Conservation (phyloP, 2,329 filamentous ascomycete species). For the Cladosporium sp. region DNA sequence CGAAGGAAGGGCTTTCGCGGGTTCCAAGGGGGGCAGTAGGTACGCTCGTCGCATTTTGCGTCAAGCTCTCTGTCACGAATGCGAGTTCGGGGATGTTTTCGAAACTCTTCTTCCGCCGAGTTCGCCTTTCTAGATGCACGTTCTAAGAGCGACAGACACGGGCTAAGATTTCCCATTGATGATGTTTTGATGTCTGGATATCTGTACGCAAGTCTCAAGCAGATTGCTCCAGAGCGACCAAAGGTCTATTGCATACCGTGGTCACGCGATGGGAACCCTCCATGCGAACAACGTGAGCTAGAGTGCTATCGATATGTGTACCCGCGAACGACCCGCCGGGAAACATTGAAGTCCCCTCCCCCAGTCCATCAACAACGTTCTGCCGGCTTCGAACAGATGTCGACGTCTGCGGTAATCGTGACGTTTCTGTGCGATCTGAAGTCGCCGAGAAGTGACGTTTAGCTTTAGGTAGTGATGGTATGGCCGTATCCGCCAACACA, state of each 20-base stretch:
- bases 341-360: no score
- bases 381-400: background rate
- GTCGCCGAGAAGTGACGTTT: background rate
- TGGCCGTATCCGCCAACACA: background rate
- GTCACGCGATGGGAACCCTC: background rate
- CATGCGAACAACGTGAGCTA: background rate
- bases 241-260: background rate
- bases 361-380: no score
- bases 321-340: no score
- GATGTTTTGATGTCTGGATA: background rate
- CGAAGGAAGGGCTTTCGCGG: no score
- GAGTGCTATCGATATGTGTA: background rate
- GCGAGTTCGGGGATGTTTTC: no score
- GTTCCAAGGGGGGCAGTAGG: no score
- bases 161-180: background rate
- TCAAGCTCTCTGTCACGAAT: no score
- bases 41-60: no score
- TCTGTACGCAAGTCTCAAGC: background rate
- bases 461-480: background rate
- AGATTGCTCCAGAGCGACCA: background rate
- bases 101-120: background rate
- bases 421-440: background rate
- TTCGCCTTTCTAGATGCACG: background rate
- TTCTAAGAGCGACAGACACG: background rate
- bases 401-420: no score